Conservation (phyloP, 1,284 basidiomycete genomes). For the Rhodotorula sp. region DNA sequence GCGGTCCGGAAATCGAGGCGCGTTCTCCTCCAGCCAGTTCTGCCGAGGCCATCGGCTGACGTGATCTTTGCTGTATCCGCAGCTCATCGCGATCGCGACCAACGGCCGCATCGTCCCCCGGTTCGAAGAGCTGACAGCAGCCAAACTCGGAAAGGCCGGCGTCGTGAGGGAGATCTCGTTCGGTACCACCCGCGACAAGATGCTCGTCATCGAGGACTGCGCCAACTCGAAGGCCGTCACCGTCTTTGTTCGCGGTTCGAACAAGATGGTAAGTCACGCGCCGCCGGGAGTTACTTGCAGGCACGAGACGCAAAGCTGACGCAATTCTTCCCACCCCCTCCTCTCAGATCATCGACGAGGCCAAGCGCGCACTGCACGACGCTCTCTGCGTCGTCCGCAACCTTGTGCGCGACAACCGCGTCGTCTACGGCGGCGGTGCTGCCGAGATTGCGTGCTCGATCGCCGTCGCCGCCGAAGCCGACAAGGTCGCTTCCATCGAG, state of each 20-base stretch:
- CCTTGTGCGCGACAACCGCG: conserved; percentile 89
- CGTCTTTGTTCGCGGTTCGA: conserved; percentile 93
- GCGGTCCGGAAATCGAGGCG: conserved; percentile 97
- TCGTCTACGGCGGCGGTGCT: conserved; percentile 96
- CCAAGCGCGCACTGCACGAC: conserved; percentile 95
- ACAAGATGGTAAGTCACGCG: conserved; percentile 79
- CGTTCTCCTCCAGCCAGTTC: conserved; percentile 25
- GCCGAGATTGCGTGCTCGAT: conserved; percentile 95
- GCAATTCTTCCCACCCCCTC: too few relatives aligned
- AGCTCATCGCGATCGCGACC: conserved; percentile 98
- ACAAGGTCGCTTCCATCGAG: conserved; percentile 95
- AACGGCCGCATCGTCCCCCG: conserved; percentile 97
- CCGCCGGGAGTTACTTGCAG: too few relatives aligned
- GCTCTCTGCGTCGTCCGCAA: conserved; percentile 97
- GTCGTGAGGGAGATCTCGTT: conserved; percentile 91
- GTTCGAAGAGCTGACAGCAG: conserved; percentile 88
- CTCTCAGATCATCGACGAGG: conserved; percentile 91
- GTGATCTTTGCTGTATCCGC: not conserved
- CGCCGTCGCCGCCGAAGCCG: conserved; percentile 89
- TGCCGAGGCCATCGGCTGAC: too few relatives aligned
- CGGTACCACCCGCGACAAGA: conserved; percentile 96
- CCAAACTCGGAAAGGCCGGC: conserved; percentile 90
- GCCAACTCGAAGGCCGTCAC: conserved; percentile 96
- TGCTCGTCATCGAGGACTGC: conserved; percentile 98
- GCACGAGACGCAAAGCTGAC: too few relatives aligned